Evolutionary conservation across 768 basidiomycete genomes (phyloP).

Genomic region (Boletus rex-veris): DNA sequence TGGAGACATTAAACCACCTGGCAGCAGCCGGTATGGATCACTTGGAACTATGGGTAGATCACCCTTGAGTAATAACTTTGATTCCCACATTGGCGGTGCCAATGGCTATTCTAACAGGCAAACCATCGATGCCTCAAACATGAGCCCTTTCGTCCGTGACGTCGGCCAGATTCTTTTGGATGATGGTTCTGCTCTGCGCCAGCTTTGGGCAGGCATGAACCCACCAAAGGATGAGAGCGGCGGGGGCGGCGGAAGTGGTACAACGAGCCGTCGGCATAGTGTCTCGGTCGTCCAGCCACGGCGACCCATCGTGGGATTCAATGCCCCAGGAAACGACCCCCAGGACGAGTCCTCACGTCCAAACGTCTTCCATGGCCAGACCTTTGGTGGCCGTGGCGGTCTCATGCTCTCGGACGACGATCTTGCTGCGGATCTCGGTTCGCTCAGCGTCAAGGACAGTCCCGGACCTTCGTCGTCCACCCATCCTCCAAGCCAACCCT

Average conservation of each 20-base stretch:
- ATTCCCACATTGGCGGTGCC: conserved; percentile 44
- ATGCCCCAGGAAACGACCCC: conserved; percentile 34
- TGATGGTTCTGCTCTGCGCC: conserved; percentile 67
- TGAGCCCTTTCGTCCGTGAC: conserved; percentile 83
- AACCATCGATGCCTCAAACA: conserved; percentile 63
- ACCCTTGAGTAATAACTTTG: conserved; percentile 49
- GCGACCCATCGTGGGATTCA: conserved; percentile 59
- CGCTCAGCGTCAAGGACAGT: conserved; percentile 48
- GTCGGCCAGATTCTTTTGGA: conserved; percentile 75
- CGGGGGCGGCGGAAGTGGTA: conserved; percentile 61
- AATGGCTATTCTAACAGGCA: conserved; percentile 46
- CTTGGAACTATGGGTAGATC: conserved; percentile 56
- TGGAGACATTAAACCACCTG: conserved; percentile 62
- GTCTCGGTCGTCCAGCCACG: conserved; percentile 81
- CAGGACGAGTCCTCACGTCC: conserved; percentile 38
- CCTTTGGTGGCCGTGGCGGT: conserved; percentile 50
- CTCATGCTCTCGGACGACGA: conserved; percentile 78
- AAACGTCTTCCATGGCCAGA: conserved; percentile 32
- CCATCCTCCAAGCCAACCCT: conserved; percentile 62
- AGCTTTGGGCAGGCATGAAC: conserved; percentile 72
- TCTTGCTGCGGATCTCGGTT: conserved; percentile 64
- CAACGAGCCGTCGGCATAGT: conserved; percentile 78
- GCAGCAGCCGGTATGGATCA: conserved; percentile 59
- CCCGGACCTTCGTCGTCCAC: conserved; percentile 40
- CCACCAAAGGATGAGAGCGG: conserved; percentile 62